These are phyloP conservation scores for Claviceps digitariae DNA, from an alignment of 2,329 filamentous ascomycete species.

Conservation along the genomic window DNA sequence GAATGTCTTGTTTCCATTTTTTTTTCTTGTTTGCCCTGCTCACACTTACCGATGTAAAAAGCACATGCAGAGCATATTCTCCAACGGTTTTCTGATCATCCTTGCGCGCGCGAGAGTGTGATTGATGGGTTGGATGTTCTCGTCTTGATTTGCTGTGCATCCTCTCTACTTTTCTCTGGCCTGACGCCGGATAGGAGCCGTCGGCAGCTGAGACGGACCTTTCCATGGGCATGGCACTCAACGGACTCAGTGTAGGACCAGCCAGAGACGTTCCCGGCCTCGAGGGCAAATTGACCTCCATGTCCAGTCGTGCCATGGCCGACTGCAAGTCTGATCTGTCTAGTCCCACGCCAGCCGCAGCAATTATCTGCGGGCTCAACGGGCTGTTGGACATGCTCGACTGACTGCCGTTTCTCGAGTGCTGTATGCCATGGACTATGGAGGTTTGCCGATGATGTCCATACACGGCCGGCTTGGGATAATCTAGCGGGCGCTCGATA, in stretches of 20 bases:
- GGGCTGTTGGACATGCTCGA: conserved; percentile 70
- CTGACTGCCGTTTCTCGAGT: conserved; percentile 79
- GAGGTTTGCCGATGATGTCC: conserved; percentile 93
- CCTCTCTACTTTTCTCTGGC: conserved; percentile 42
- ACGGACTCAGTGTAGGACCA: conserved; percentile 17
- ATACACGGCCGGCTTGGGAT: conserved; percentile 46
- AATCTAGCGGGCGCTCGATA: conserved; percentile 39
- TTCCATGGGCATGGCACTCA: conserved; percentile 22
- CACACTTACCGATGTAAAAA: conserved; percentile 71
- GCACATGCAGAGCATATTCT: conserved; percentile 90
- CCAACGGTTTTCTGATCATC: conserved; percentile 86
- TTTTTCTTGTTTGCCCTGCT: neutral
- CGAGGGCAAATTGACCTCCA: conserved; percentile 23
- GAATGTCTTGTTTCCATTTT: too few species aligned
- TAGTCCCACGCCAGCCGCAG: conserved; percentile 46
- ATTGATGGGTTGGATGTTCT: conserved; percentile 62
- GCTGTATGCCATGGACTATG: conserved; percentile 92
- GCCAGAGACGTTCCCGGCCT: conserved; percentile 36
- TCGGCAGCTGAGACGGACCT: conserved; percentile 35
- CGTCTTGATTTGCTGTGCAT: conserved; percentile 56
- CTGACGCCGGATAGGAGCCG: conserved; percentile 26
- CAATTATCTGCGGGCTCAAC: conserved; percentile 75
- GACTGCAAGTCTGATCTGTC: conserved; percentile 39
- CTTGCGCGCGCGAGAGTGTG: conserved; percentile 57
- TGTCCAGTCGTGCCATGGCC: conserved; percentile 30